A percentile compares a stretch with the other conserved stretches of the same genome.
Evolutionary conservation across 176 grass and related monocot species (phyloP).

Genomic region (Avena atlantica): DNA sequence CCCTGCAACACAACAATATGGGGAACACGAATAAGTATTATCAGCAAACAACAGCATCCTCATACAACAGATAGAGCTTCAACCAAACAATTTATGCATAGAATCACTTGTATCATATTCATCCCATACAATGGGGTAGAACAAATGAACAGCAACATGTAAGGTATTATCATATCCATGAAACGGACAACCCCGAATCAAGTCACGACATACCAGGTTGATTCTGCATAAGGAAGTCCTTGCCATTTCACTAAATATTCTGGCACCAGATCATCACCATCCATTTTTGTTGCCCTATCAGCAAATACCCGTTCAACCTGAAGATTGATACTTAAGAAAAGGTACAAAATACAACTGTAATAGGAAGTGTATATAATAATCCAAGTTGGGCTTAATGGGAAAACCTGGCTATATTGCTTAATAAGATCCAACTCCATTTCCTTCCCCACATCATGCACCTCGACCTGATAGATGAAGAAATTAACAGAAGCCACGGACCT

Average conservation of each 20-base stretch:
- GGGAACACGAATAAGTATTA: background rate
- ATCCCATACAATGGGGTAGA: background rate
- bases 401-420: conserved; percentile 98
- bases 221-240: conserved; percentile 99
- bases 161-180: conserved; percentile 9
- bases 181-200: conserved; percentile 19
- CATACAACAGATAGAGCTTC: conserved; percentile 18
- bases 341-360: conserved; percentile 16
- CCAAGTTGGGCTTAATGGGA: conserved; percentile 9
- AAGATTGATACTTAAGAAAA: conserved; percentile 58
- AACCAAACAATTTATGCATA: conserved; percentile 29
- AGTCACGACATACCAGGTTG: conserved; percentile 80
- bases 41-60: conserved; percentile 3
- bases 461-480: conserved; percentile 64
- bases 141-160: conserved; percentile 21
- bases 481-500: conserved; percentile 20
- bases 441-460: conserved; percentile 98
- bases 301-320: conserved; percentile 99
- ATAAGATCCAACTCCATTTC: conserved; percentile 99
- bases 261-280: conserved; percentile 82
- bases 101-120: conserved; percentile 14
- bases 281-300: conserved; percentile 84
- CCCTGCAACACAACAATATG: conserved; percentile 64
- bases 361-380: conserved; percentile 23
- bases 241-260: conserved; percentile 99